These are phyloP conservation scores for Benincasa hispida DNA, from an alignment of 306 rosid species.

Conservation along the genomic window DNA sequence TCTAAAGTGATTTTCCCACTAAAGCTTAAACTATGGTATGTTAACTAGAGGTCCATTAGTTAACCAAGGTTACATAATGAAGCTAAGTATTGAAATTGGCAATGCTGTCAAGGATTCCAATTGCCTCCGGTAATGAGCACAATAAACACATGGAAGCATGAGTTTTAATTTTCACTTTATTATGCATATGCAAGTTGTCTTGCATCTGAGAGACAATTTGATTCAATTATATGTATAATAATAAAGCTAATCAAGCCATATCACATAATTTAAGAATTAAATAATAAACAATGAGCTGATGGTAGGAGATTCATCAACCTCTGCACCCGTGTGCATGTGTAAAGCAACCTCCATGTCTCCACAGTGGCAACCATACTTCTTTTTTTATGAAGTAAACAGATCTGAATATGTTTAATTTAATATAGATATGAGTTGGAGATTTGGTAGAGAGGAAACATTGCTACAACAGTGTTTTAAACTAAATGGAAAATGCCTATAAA, in stretches of 20 bases:
- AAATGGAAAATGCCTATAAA: not conserved
- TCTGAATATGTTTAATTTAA: not conserved
- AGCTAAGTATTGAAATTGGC: not conserved
- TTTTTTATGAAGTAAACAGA: not conserved
- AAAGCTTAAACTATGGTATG: not conserved
- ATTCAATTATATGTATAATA: not conserved
- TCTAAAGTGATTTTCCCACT: not conserved
- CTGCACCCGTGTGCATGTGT: not conserved
- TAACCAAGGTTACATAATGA: not conserved
- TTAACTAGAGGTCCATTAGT: not conserved
- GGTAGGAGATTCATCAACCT: not conserved
- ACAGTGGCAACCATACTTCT: not conserved
- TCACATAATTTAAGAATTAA: not conserved
- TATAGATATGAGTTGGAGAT: slow-evolving; percentile 7
- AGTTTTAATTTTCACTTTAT: not conserved
- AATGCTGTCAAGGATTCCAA: not conserved
- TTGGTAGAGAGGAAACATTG: slow-evolving; percentile 20
- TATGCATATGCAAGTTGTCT: not conserved
- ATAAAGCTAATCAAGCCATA: not conserved
- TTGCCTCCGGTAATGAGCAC: not conserved
- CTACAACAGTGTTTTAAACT: not conserved
- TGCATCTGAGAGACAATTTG: not conserved
- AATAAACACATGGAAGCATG: not conserved
- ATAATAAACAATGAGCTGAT: not conserved
- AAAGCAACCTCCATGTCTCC: not conserved